Conservation (phyloP, 2,329 filamentous ascomycete genomes). For the Diaporthe humulicola region DNA sequence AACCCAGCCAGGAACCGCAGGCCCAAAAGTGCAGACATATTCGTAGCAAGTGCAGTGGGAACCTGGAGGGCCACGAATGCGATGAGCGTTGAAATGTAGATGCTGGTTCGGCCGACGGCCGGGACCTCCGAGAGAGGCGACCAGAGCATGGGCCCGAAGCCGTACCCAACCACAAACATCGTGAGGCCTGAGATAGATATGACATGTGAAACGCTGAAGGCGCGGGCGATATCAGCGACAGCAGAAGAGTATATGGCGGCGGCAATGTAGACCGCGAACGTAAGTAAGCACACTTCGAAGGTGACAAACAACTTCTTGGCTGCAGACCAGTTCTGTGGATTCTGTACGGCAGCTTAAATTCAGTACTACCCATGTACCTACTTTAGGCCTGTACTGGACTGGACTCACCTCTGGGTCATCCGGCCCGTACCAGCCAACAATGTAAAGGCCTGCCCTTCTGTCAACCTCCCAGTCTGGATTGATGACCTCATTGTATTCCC, state of each 20-base stretch:
- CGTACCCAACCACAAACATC: conserved; percentile 74
- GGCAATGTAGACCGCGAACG: conserved; percentile 69
- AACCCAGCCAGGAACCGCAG: conserved; percentile 75
- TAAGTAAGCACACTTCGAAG: conserved; percentile 51
- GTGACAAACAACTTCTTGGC: conserved; percentile 53
- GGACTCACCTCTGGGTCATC: conserved; percentile 57
- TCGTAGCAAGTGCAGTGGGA: conserved; percentile 72
- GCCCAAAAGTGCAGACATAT: conserved; percentile 74
- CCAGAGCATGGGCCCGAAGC: conserved; percentile 74
- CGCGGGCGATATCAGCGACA: conserved; percentile 60
- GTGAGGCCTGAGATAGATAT: conserved; percentile 70
- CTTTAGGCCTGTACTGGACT: not conserved
- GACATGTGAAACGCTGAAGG: conserved; percentile 65
- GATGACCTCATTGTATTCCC: not conserved
- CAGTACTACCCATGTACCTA: not conserved
- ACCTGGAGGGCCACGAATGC: conserved; percentile 77
- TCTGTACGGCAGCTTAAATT: conserved; percentile 33
- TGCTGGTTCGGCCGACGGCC: conserved; percentile 73
- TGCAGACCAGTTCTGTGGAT: conserved; percentile 54
- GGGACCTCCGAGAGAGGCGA: conserved; percentile 77
- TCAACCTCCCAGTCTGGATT: conserved; percentile 47
- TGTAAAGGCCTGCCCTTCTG: conserved; percentile 62
- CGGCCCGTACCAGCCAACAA: conserved; percentile 65
- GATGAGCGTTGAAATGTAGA: conserved; percentile 76
- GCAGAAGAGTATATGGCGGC: conserved; percentile 63